Conservation (phyloP, 192 early-diverging fungal genomes). For the Backusella luteola region DNA sequence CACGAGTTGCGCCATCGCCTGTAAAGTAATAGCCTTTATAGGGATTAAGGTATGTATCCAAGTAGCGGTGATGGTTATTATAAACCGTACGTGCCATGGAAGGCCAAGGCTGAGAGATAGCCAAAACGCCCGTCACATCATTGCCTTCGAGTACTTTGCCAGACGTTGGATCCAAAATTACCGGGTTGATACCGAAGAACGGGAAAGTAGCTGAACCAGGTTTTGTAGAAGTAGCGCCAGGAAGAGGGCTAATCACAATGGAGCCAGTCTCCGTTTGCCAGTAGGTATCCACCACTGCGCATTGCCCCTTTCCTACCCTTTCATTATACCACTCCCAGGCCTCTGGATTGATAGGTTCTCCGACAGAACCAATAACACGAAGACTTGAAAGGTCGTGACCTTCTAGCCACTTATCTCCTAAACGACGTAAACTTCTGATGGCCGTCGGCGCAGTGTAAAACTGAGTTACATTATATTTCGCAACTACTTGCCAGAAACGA, state of each 20-base stretch:
- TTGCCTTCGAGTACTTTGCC: constrained; percentile 84
- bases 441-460: constrained; percentile 98
- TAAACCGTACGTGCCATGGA: constrained; percentile 90
- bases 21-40: constrained; percentile 94
- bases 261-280: constrained; percentile 92
- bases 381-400: constrained; percentile 78
- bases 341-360: constrained; percentile 96
- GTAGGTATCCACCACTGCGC: constrained; percentile 95
- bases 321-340: constrained; percentile 97
- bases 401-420: constrained; percentile 76
- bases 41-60: constrained; percentile 89
- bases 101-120: constrained; percentile 84
- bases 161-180: constrained; percentile 79
- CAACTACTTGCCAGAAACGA: constrained; percentile 81
- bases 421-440: constrained; percentile 86
- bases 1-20: constrained; percentile 88
- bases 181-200: constrained; percentile 93
- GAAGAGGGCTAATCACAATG: constrained; percentile 86
- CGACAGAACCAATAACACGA: constrained; percentile 90
- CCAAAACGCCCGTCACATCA: constrained; percentile 90
- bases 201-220: constrained; percentile 93
- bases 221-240: constrained; percentile 88
- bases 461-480: constrained; percentile 89
- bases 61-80: constrained; percentile 85
- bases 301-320: constrained; percentile 79